Conservation (phyloP, 768 basidiomycete species). For the Suillus bovinus region DNA sequence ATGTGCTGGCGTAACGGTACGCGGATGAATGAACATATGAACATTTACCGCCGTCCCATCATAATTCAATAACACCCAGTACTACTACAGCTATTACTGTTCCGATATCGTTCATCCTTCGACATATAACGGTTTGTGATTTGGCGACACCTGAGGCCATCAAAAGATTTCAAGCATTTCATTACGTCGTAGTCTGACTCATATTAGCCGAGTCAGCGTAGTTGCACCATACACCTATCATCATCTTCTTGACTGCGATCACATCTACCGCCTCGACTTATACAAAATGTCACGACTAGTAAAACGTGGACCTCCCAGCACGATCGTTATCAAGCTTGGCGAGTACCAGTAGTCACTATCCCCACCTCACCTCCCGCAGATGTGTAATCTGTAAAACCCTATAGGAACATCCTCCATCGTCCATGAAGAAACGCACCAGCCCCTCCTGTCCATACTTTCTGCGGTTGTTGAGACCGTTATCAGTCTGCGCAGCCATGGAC, state of each 20-base stretch:
- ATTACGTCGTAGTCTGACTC: too few relatives aligned
- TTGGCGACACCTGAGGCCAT: not conserved
- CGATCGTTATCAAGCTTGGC: constrained; percentile 89
- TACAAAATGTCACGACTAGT: constrained; percentile 21
- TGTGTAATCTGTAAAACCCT: constrained; percentile 16
- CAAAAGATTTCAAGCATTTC: not conserved
- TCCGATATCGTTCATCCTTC: not conserved
- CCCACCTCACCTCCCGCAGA: constrained; percentile 9
- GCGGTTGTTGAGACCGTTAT: constrained; percentile 91
- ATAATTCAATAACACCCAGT: not conserved
- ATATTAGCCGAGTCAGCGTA: not conserved
- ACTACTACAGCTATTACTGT: not conserved
- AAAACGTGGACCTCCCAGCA: constrained; percentile 43
- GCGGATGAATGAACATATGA: not conserved
- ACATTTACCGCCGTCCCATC: not conserved
- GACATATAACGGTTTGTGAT: not conserved
- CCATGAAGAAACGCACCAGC: constrained; percentile 90
- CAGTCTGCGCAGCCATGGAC: constrained; percentile 72
- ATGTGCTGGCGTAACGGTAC: not conserved
- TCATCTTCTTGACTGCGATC: not conserved
- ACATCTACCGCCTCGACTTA: not conserved
- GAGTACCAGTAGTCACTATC: constrained; percentile 20
- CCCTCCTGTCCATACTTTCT: constrained; percentile 87
- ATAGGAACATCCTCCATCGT: constrained; percentile 93
- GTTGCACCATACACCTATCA: not conserved